Evolutionary conservation across 345 rosid genomes (phyloP).

Genomic region (Barbarea vulgaris): DNA sequence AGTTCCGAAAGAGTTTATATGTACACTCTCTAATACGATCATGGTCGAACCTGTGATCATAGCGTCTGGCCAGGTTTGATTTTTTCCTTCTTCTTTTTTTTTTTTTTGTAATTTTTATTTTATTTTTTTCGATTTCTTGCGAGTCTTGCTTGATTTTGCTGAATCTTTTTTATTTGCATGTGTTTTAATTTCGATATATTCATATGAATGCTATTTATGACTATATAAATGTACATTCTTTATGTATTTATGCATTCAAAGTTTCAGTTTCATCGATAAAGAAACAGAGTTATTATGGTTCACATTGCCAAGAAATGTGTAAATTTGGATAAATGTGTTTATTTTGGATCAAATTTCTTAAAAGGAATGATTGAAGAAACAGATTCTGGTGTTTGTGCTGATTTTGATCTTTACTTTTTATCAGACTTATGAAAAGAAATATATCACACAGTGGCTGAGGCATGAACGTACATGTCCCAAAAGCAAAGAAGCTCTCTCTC

Average conservation of each 20-base stretch:
- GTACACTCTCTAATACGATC: constrained; percentile 29
- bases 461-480: constrained; percentile 53
- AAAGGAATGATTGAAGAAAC: neutral
- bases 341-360: neutral
- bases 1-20: constrained; percentile 33
- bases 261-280: neutral
- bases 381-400: constrained; percentile 9
- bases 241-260: neutral
- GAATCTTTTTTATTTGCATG: neutral
- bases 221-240: neutral
- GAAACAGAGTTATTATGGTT: constrained; percentile 24
- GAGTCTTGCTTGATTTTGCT: neutral
- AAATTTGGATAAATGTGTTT: neutral
- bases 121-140: too few relatives aligned
- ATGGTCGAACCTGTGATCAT: constrained; percentile 59
- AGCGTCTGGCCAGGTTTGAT: constrained; percentile 58
- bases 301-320: constrained; percentile 6
- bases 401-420: constrained; percentile 15
- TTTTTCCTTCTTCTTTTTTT: neutral
- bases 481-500: constrained; percentile 48
- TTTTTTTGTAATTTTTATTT: too few relatives aligned
- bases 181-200: neutral
- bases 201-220: neutral
- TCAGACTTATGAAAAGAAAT: constrained; percentile 61
- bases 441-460: constrained; percentile 49